A percentile compares a stretch with the other conserved stretches of the same genome.
Conservation (phyloP, 208 protist genomes). For the Zelonia costaricensis region DNA sequence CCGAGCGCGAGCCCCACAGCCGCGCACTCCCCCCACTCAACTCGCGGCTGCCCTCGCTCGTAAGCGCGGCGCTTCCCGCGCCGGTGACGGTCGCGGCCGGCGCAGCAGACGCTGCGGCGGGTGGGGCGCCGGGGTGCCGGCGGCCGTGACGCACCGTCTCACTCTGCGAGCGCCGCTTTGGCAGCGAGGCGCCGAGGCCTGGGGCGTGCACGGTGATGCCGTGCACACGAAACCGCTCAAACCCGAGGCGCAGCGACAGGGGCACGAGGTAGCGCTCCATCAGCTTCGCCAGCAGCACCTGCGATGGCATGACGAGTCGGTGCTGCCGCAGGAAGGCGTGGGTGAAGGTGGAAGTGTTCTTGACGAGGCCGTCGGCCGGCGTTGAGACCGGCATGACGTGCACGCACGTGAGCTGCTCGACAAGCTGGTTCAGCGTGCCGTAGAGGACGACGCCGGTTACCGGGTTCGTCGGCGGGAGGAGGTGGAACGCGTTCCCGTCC, state of each 20-base stretch:
- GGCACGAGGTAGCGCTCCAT: constrained; percentile 65
- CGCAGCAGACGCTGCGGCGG: background rate
- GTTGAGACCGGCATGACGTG: constrained; percentile 29
- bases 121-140: constrained; percentile 5
- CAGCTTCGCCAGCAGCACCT: constrained; percentile 56
- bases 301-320: constrained; percentile 49
- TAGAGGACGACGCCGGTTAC: constrained; percentile 36
- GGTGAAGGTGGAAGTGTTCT: constrained; percentile 21
- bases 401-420: constrained; percentile 67
- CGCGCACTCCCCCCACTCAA: too few species aligned
- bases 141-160: constrained; percentile 33
- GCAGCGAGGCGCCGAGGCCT: constrained; percentile 18
- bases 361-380: constrained; percentile 6
- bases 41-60: too few species aligned
- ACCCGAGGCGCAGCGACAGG: constrained; percentile 38
- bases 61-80: background rate
- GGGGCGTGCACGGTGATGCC: constrained; percentile 51
- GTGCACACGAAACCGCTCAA: constrained; percentile 45
- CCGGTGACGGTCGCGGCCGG: background rate
- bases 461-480: constrained; percentile 21
- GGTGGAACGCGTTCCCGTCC: constrained; percentile 33
- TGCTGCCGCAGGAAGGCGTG: constrained; percentile 59
- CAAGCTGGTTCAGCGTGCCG: constrained; percentile 62
- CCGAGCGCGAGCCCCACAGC: constrained; percentile 12
- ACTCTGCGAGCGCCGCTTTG: constrained; percentile 35